These are phyloP conservation scores for Penicillium sp. DNA, from an alignment of 2,329 filamentous ascomycete species.

Conservation along the genomic window DNA sequence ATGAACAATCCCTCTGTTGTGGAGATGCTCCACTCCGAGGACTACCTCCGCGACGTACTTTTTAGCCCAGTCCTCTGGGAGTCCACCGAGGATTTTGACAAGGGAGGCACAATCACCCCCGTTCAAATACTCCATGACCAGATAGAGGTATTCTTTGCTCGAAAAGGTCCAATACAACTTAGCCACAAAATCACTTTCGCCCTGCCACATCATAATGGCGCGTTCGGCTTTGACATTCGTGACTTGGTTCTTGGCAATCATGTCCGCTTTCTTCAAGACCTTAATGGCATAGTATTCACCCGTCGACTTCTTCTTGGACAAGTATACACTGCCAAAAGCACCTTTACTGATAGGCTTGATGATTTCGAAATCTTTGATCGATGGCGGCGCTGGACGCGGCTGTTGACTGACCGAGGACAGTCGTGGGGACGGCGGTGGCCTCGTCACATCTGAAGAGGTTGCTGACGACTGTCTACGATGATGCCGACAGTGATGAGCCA, in stretches of 20 bases:
- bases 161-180: conserved; percentile 99
- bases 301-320: conserved; percentile 97
- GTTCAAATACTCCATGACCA: conserved; percentile 99
- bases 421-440: conserved; percentile 75
- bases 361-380: conserved; percentile 98
- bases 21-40: conserved; percentile 92
- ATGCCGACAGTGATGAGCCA: conserved; percentile 53
- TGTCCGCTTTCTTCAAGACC: conserved; percentile 98
- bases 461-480: conserved; percentile 90
- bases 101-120: conserved; percentile 94
- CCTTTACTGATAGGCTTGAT: conserved; percentile 99
- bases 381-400: conserved; percentile 82
- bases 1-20: conserved; percentile 91
- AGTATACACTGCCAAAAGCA: conserved; percentile 94
- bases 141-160: conserved; percentile 96
- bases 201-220: conserved; percentile 99
- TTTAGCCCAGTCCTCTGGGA: conserved; percentile 96
- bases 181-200: conserved; percentile 96
- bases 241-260: conserved; percentile 99
- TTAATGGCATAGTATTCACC: conserved; percentile 99
- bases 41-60: conserved; percentile 97
- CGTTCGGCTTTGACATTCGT: conserved; percentile 98
- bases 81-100: conserved; percentile 85
- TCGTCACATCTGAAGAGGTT: conserved; percentile 65
- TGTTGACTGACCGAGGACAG: conserved; percentile 74